Percentiles rank a stretch among this genome's conserved stretches.
Conservation (phyloP, 805 yeast species). For the Starmerella asiatica region DNA sequence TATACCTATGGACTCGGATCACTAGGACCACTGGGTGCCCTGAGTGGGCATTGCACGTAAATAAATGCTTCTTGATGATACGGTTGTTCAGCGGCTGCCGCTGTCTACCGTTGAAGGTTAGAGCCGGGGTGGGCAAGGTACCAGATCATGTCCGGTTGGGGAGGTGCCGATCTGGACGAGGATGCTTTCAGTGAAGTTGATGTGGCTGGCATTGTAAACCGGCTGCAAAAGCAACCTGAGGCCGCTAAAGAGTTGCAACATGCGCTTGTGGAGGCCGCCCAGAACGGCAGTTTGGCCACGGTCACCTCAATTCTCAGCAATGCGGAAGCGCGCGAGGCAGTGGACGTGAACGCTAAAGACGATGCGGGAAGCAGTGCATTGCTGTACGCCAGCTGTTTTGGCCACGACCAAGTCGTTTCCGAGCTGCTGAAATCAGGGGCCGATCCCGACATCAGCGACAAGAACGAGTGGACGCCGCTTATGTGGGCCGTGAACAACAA, state of each 20-base stretch:
- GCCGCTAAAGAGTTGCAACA: slow-evolving; percentile 22
- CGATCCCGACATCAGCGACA: slow-evolving; percentile 27
- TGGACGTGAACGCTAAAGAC: slow-evolving; percentile 27
- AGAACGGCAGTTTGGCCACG: slow-evolving; percentile 26
- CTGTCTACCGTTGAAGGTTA: background rate
- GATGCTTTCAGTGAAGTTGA: slow-evolving; percentile 10
- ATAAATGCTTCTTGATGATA: background rate
- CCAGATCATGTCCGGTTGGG: slow-evolving; percentile 17
- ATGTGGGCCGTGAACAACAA: slow-evolving; percentile 97
- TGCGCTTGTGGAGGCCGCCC: slow-evolving; percentile 26
- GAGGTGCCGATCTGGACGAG: slow-evolving; percentile 12
- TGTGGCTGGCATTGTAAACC: slow-evolving; percentile 20
- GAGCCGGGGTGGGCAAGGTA: background rate
- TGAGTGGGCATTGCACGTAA: no score
- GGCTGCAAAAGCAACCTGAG: slow-evolving; percentile 14
- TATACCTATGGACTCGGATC: no score
- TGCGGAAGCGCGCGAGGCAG: slow-evolving; percentile 15
- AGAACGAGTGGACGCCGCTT: slow-evolving; percentile 44
- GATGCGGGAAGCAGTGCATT: slow-evolving; percentile 31
- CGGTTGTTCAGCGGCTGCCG: background rate
- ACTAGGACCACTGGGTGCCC: no score
- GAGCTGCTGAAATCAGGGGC: slow-evolving; percentile 29
- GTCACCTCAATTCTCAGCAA: slow-evolving; percentile 25
- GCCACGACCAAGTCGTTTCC: slow-evolving; percentile 27
- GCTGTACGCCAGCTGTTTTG: slow-evolving; percentile 31